Percentiles rank a stretch among this genome's conserved stretches.
Conservation (phyloP, 352 stramenopile genomes). For the Phytophthora colocasiae region DNA sequence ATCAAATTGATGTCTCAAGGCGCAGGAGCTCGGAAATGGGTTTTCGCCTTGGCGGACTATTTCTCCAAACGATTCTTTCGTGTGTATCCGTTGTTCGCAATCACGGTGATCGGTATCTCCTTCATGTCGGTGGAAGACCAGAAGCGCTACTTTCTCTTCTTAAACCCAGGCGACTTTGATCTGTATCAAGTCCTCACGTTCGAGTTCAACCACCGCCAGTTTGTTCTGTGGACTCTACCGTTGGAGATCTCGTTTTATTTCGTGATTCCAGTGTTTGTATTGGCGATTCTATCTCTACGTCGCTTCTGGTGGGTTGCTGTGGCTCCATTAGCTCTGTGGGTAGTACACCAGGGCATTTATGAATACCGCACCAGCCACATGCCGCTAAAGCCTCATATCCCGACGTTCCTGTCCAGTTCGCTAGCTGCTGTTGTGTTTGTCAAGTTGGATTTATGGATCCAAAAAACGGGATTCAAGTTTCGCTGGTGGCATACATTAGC, state of each 20-base stretch:
- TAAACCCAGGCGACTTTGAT: slow-evolving; percentile 37
- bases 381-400: slow-evolving; percentile 37
- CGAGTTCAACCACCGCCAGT: slow-evolving; percentile 41
- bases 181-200: slow-evolving; percentile 53
- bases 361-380: slow-evolving; percentile 40
- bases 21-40: slow-evolving; percentile 23
- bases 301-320: slow-evolving; percentile 38
- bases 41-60: slow-evolving; percentile 45
- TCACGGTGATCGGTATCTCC: slow-evolving; percentile 37
- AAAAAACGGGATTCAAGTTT: slow-evolving; percentile 32
- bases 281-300: slow-evolving; percentile 33
- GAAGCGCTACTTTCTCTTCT: slow-evolving; percentile 40
- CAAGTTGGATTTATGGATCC: slow-evolving; percentile 33
- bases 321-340: slow-evolving; percentile 31
- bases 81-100: slow-evolving; percentile 61
- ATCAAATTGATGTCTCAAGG: slow-evolving; percentile 36
- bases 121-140: slow-evolving; percentile 38
- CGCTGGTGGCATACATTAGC: slow-evolving; percentile 19
- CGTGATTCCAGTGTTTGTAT: slow-evolving; percentile 47
- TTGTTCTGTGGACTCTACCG: slow-evolving; percentile 64
- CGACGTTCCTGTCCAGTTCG: slow-evolving; percentile 49
- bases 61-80: slow-evolving; percentile 61
- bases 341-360: slow-evolving; percentile 32
- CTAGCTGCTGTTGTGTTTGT: slow-evolving; percentile 45
- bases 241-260: slow-evolving; percentile 63